Percentiles rank a stretch among this genome's conserved stretches.
phyloP scores from a whole-genome alignment of 108 stramenopile species.

The Thalassiosira profunda region DNA sequence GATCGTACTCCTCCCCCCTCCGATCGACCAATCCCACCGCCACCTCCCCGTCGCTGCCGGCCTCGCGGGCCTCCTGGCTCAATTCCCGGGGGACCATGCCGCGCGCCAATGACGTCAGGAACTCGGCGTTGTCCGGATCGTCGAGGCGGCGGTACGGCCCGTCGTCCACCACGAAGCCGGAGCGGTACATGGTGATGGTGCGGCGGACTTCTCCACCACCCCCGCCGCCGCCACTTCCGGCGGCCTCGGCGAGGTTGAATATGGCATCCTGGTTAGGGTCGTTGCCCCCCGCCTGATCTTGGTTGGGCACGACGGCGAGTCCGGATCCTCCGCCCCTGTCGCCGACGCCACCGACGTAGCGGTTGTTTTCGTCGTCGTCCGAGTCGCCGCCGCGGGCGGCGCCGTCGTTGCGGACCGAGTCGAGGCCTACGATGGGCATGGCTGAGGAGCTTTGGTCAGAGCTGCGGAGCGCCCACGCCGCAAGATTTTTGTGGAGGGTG shows the following conservation, averaged over 20 bases:
- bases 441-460: too few relatives aligned
- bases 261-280: too few relatives aligned
- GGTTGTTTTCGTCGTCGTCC: conserved; percentile 61
- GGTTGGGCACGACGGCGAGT: conserved; percentile 84
- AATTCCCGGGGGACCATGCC: conserved; percentile 84
- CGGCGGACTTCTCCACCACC: conserved; percentile 43
- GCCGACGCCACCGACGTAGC: conserved; percentile 84
- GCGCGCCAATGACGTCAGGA: conserved; percentile 79
- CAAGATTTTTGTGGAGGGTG: too few relatives aligned
- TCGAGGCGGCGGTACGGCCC: conserved; percentile 92
- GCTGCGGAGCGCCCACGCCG: too few relatives aligned
- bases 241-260: conserved; percentile 42
- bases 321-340: conserved; percentile 88
- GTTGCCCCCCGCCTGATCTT: too few relatives aligned
- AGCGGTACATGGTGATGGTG: conserved; percentile 95
- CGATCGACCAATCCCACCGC: conserved; percentile 85
- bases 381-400: conserved; percentile 42
- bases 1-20: conserved; percentile 77
- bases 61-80: conserved; percentile 9
- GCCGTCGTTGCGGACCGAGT: conserved; percentile 58
- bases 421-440: conserved; percentile 88
- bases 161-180: conserved; percentile 95
- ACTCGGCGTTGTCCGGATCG: conserved; percentile 90
- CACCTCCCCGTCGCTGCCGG: conserved; percentile 48
- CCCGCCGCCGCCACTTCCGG: conserved; percentile 8